Evolutionary conservation across 1,284 basidiomycete genomes (phyloP).

Genomic region (Afroboletus lepidellus): DNA sequence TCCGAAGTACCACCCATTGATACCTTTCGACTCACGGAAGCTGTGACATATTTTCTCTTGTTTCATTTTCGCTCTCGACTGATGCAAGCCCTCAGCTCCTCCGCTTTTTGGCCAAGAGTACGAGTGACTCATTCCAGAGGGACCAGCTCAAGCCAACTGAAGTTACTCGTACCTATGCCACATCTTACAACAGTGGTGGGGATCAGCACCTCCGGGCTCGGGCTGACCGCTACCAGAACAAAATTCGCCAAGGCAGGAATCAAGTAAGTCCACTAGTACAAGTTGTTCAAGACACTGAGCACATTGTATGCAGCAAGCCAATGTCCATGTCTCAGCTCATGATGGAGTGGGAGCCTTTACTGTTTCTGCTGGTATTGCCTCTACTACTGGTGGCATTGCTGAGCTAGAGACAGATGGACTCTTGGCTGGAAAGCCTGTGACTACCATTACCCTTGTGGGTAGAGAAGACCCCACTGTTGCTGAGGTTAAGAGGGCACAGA

Average conservation of each 20-base stretch:
- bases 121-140: constrained; percentile 47
- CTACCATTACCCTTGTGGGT: constrained; percentile 45
- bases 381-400: constrained; percentile 4
- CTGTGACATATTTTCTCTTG: constrained; percentile 30
- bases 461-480: constrained; percentile 53
- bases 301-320: constrained; percentile 13
- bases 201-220: constrained; percentile 29
- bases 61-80: neutral
- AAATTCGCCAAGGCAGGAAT: constrained; percentile 34
- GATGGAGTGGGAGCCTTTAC: constrained; percentile 17
- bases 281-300: neutral
- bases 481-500: constrained; percentile 43
- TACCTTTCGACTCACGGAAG: constrained; percentile 35
- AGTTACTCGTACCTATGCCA: constrained; percentile 39
- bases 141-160: constrained; percentile 45
- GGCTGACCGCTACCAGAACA: constrained; percentile 43
- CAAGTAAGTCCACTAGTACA: constrained; percentile 26
- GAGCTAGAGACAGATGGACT: constrained; percentile 12
- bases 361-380: constrained; percentile 15
- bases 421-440: constrained; percentile 30
- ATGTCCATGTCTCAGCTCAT: constrained; percentile 16
- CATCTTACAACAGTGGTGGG: constrained; percentile 22
- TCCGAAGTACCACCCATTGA: constrained; percentile 40
- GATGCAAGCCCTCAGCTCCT: constrained; percentile 29
- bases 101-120: constrained; percentile 47